Base-by-base conservation (phyloP, 495 filamentous ascomycete species). In the Aspergillus nidulans region DNA sequence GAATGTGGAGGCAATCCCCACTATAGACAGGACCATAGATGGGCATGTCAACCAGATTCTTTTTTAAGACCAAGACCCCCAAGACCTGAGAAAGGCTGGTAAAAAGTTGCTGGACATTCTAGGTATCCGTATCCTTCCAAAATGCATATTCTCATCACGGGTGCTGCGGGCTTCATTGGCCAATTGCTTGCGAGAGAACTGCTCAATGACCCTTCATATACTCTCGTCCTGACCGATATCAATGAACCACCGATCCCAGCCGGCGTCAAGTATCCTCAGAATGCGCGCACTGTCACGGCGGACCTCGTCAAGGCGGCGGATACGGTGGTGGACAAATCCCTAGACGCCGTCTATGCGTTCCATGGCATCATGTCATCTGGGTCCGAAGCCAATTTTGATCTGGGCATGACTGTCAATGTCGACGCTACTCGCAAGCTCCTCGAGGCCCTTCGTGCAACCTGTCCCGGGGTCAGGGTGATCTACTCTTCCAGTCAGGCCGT, bases 321-420 rank as follows among this genome's bases (percentile, higher is more conserved):
- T 55, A 64, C 80, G 6, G 56, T 88, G 16, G 71, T 87, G 15
- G 59, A 70, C 15, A 62, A 66, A 10, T 78, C 75, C 10, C 71
- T 89, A 0, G 75, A 82, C 57, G 85, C 82, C 26, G 78, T 87
- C 63, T 90, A 86, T 71, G 71, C 88, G 61, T 85, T 91, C 74
- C 88, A 91, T 74, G 88, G 88, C 46, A 88, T 91, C 72, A 90
- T 91, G 88, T 88, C 84, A 6, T 81, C 83, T 13, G 85, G 85
- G 24, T 80, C 81, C 26, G 88, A 91, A 68, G 81, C 81, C 51
- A 77, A 91, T 68, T 85, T 86, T 64, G 85, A 88, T 25, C 76
- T 87, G 7, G 86, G 85, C 20, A 80, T 88, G 66, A 67, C 65
- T 36, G 86, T 89, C 32, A 91, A 91, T 69, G 73, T 91, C 26